Base-by-base conservation (phyloP, 805 yeast species). In the Cyberlindnera bimundalis region DNA sequence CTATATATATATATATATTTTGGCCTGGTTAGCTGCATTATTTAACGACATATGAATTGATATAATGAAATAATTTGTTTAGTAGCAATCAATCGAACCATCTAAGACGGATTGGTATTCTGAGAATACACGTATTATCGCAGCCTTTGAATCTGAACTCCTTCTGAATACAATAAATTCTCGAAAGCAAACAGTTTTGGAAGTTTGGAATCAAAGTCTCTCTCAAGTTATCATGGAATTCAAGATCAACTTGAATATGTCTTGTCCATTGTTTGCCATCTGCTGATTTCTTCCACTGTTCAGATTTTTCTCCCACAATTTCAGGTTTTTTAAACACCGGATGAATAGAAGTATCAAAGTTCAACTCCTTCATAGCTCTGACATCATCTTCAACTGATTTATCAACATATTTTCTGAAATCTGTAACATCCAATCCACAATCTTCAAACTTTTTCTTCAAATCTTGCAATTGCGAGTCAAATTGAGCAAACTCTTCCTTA, bases 171-270 rank as follows among this genome's bases (percentile, higher is more conserved):
- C 74, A 67, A 55, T 82, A 81, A 14, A 72, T 58, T 53, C 88
- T 67, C 4, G 81, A 73, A n/a, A 79, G 65, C 40, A 76, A 60
- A 58, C 88, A 82, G 36, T 71, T 73, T 50, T 81, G 85, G 57
- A 81, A 81, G 40, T 71, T 71, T 1, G 88, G 88, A 14, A 78
- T 56, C 40, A 82, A 56, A 1, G 79, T 77, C 35, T 74, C 68
- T 35, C 61, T 62, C 28, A 73, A 65, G 39, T 72, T 71, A 33
- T 70, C 67, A 24, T 59, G 49, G 16, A 71, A 58, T 25, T 63
- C 59, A 38, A 79, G 50, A 15, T 76, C 74, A 3, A 77, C 52
- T 2, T 55, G 55, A 3, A 78, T 29, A 11, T 46, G 48, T 41
- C 60, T 33, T 3, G 16, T 33, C 40, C 46, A 49, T 6, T 34